phyloP scores from a whole-genome alignment of 495 filamentous ascomycete species.

The Neurospora sp. region DNA sequence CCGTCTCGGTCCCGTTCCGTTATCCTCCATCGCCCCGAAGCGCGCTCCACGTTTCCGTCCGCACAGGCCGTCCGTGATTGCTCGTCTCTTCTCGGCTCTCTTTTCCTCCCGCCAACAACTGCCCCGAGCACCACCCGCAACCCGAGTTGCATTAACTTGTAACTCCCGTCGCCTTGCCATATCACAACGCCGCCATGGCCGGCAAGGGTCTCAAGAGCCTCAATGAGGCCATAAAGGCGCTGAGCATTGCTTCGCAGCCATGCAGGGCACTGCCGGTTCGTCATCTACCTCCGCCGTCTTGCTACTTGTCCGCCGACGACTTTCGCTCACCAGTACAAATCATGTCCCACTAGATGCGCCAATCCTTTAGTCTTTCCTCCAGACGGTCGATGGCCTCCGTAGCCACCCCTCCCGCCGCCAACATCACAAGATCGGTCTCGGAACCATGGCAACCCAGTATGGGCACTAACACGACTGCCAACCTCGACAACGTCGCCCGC shows the following conservation, averaged over 20 bases:
- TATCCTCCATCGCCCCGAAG: neutral
- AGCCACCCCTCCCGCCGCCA: constrained; percentile 25
- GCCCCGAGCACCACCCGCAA: neutral
- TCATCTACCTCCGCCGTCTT: neutral
- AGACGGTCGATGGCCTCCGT: constrained; percentile 76
- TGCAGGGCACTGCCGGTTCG: constrained; percentile 24
- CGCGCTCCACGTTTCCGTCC: neutral
- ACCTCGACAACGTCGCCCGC: constrained; percentile 5
- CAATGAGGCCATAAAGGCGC: constrained; percentile 33
- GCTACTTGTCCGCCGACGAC: neutral
- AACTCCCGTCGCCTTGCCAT: neutral
- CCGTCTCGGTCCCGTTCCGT: neutral
- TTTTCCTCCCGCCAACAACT: neutral
- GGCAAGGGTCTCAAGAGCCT: constrained; percentile 34
- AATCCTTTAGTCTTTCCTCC: constrained; percentile 7
- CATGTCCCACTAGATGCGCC: neutral
- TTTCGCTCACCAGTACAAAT: neutral
- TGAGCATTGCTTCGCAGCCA: constrained; percentile 31
- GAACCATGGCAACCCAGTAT: constrained; percentile 16
- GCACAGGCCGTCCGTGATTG: neutral
- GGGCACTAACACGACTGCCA: constrained; percentile 2
- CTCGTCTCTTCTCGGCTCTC: neutral
- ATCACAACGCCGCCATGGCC: constrained; percentile 24
- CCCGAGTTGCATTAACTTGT: constrained; percentile 2
- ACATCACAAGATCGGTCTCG: constrained; percentile 32